A percentile compares a stretch with the other conserved stretches of the same genome.
These are phyloP conservation scores for Cadophora sp. DNA, from an alignment of 2,329 filamentous ascomycete genomes.

Conservation along the genomic window DNA sequence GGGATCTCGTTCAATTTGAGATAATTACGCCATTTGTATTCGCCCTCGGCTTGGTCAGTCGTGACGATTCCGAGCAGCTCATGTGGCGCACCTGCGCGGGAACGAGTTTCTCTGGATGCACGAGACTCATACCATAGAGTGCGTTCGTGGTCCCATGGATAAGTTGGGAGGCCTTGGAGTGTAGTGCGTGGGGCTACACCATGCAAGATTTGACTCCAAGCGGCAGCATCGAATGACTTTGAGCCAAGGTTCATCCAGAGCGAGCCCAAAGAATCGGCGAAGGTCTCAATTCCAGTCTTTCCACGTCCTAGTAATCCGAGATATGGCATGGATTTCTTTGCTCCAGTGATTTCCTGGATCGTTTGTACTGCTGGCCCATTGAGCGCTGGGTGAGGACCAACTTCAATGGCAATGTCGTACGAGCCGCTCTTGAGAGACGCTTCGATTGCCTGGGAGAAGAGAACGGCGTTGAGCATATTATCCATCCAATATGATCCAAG, in stretches of 20 bases:
- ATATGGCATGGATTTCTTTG: constrained; percentile 24
- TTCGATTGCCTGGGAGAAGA: constrained; percentile 49
- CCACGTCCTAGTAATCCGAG: constrained; percentile 19
- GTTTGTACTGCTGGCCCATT: constrained; percentile 40
- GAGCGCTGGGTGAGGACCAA: constrained; percentile 47
- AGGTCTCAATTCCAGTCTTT: constrained; percentile 27
- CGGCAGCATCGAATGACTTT: constrained; percentile 26
- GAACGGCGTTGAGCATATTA: constrained; percentile 51
- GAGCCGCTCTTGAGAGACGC: constrained; percentile 6
- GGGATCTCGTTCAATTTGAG: constrained; percentile 42
- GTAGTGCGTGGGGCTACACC: not conserved
- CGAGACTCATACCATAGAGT: constrained; percentile 31
- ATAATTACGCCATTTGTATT: constrained; percentile 28
- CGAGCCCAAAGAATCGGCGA: constrained; percentile 33
- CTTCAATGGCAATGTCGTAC: constrained; percentile 37
- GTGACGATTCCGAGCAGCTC: constrained; percentile 26
- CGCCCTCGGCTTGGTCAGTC: constrained; percentile 6
- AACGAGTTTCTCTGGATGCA: not conserved
- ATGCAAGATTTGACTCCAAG: constrained; percentile 13
- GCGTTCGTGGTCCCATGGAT: constrained; percentile 30
- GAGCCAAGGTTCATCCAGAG: constrained; percentile 35
- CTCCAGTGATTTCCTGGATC: constrained; percentile 10
- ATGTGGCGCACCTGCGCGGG: constrained; percentile 17
- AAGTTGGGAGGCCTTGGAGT: constrained; percentile 26
- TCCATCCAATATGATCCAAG: constrained; percentile 36